Evolutionary conservation across 371 early-diverging fungal genomes (phyloP), one percentile per base, ranked within the genome.

Genomic region (Quaeritorhiza haematococci): DNA sequence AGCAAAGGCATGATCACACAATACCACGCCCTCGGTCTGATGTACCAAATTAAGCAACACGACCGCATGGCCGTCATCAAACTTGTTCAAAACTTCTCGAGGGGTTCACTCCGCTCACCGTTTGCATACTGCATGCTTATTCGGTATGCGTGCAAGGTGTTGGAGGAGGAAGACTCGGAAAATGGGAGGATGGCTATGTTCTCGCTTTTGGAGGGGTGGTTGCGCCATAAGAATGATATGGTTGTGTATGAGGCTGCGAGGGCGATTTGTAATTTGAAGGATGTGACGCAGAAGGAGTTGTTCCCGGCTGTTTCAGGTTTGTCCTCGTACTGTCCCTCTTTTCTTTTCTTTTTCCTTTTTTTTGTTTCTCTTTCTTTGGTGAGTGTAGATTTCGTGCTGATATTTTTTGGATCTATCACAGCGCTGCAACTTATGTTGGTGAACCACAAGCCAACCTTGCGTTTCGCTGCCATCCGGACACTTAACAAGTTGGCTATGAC

Each of bases 41-140:
- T 96, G 70, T 98, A 96, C 64, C 83, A 86, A 52, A 91, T 98
- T 52, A 83, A 92, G 13, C 93, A 94, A 71, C 92, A 95, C 64
- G 98, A 98, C 75, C 84, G 93, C 43, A 95, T 98, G 96, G 96
- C 98, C 13, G 88, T 96, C 41, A 85, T 89, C 63, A 98, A 98
- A 75, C 60, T 96, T 43, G 92, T 96, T 15, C 97, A 96, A 64
- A 83, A 82, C 44, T 90, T 91, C 63, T 79, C 90, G 58, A 78
- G 58, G 56, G 79, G 59, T 0, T 66, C 79, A 23, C 71, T 98
- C 53, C 81, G 91, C 47, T 90, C 87, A 60, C 88, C 93, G 29
- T 83, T 90, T 63, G 93, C 97, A 23, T 87, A 91, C 29, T 92
- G 93, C 67, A 78, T 96, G 76, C 75, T 98, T 61, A 89, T 97